These are phyloP conservation scores for Stagonosporopsis rhizophila DNA, from an alignment of 2,329 filamentous ascomycete genomes.

Conservation along the genomic window DNA sequence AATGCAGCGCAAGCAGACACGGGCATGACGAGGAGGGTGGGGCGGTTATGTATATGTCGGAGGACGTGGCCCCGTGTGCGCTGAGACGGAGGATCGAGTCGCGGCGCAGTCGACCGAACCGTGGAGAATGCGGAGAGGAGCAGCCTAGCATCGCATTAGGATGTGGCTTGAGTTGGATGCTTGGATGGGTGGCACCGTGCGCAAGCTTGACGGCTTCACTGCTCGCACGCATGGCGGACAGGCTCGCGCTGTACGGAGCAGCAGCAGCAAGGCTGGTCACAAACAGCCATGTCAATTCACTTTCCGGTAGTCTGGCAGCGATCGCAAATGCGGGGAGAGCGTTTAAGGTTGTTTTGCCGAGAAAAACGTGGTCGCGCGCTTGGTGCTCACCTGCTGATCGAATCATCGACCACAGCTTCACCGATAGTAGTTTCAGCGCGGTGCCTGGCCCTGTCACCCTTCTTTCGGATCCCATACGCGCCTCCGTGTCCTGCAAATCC, in stretches of 20 bases:
- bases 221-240: not conserved
- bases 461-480: not conserved
- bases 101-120: conserved; percentile 17
- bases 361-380: conserved; percentile 12
- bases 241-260: not conserved
- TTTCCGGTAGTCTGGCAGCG: conserved; percentile 7
- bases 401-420: conserved; percentile 14
- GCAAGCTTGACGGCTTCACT: not conserved
- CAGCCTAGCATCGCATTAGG: conserved; percentile 18
- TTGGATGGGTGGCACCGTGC: conserved; percentile 12
- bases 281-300: conserved; percentile 4
- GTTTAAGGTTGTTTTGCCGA: conserved; percentile 13
- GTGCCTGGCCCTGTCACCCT: conserved; percentile 8
- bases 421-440: conserved; percentile 3
- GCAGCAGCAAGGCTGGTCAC: conserved; percentile 6
- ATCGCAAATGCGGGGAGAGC: conserved; percentile 19
- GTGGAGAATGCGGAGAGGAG: conserved; percentile 22
- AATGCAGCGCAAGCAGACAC: conserved; percentile 15
- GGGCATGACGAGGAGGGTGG: conserved; percentile 19
- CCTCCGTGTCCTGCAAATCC: not conserved
- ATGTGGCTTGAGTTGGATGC: conserved; percentile 19
- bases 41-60: conserved; percentile 12
- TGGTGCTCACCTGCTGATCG: conserved; percentile 9
- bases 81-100: conserved; percentile 14
- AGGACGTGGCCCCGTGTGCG: conserved; percentile 10